Evolutionary conservation across 164 flowering plant genomes (phyloP).

Genomic region (Tetrastigma voinierianum): DNA sequence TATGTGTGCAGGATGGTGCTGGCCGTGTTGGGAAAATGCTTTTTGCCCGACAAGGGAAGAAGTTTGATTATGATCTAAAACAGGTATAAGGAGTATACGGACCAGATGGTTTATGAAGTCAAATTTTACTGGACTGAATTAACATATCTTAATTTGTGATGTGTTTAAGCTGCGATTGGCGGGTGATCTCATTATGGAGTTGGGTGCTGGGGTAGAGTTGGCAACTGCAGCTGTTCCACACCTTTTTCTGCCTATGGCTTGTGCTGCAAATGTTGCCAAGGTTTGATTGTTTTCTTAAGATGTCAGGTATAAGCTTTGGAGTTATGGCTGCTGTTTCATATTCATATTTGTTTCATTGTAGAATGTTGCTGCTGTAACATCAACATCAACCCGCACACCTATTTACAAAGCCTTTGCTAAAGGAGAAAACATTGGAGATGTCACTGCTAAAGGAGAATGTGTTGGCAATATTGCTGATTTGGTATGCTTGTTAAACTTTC

Average conservation of each 20-base stretch:
- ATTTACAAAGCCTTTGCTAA: slow-evolving; percentile 98
- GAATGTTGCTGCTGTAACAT: slow-evolving; percentile 98
- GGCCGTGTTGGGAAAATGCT: slow-evolving; percentile 99
- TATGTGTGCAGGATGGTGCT: slow-evolving; percentile 82
- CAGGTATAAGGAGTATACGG: slow-evolving; percentile 49
- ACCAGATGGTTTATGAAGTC: not conserved
- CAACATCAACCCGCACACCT: slow-evolving; percentile 98
- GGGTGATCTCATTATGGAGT: slow-evolving; percentile 96
- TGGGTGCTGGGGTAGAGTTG: slow-evolving; percentile 97
- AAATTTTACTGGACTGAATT: not conserved
- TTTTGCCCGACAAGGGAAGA: slow-evolving; percentile 93
- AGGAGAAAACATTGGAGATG: slow-evolving; percentile 99
- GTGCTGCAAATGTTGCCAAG: slow-evolving; percentile 97
- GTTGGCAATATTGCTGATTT: slow-evolving; percentile 96
- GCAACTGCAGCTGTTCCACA: slow-evolving; percentile 94
- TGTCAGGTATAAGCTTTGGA: not conserved
- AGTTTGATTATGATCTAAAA: slow-evolving; percentile 96
- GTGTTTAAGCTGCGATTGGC: slow-evolving; percentile 77
- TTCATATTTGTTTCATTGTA: slow-evolving; percentile 20
- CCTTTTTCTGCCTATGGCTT: slow-evolving; percentile 95
- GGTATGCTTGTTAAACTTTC: slow-evolving; percentile 43
- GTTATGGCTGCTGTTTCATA: slow-evolving; percentile 3
- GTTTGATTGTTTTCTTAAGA: slow-evolving; percentile 28
- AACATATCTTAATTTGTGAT: slow-evolving; percentile 10
- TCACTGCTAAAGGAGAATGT: slow-evolving; percentile 99